A percentile compares a stretch with the other conserved stretches of the same genome.
phyloP scores from a whole-genome alignment of 176 grass and related monocot species.

The Rhipidocladum racemiflorum region DNA sequence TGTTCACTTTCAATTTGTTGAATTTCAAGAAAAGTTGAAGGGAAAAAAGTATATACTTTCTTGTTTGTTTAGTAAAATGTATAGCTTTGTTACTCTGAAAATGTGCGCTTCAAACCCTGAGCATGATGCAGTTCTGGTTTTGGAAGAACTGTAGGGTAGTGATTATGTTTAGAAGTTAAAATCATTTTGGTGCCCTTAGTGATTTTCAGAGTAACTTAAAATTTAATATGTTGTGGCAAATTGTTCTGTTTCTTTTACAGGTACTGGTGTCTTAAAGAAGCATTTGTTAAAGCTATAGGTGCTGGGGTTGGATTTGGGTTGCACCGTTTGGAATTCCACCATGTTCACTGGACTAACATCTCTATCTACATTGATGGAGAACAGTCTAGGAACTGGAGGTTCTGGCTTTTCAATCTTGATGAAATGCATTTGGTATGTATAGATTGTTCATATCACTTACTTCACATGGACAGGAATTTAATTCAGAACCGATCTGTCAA shows the following conservation, averaged over 20 bases:
- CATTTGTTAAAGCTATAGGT: slow-evolving; percentile 79
- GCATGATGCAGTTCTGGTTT: neutral
- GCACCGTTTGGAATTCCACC: slow-evolving; percentile 68
- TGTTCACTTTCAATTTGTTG: neutral
- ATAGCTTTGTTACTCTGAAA: neutral
- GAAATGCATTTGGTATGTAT: slow-evolving; percentile 40
- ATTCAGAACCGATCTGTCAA: neutral
- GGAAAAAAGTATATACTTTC: no score
- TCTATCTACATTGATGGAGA: slow-evolving; percentile 59
- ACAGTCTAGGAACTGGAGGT: slow-evolving; percentile 47
- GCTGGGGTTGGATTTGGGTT: slow-evolving; percentile 74
- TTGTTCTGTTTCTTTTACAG: slow-evolving; percentile 32
- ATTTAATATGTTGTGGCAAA: neutral
- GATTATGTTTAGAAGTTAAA: neutral
- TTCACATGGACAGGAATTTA: neutral
- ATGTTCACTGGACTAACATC: slow-evolving; percentile 53
- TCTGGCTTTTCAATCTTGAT: slow-evolving; percentile 48
- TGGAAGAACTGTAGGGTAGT: neutral
- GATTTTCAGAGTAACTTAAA: neutral
- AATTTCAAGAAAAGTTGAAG: neutral
- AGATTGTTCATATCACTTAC: neutral
- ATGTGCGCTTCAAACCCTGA: no score
- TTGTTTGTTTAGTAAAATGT: neutral
- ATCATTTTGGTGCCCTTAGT: neutral
- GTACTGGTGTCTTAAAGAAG: slow-evolving; percentile 89